Evolutionary conservation across 495 filamentous ascomycete species (phyloP).

Genomic region (Parathielavia appendiculata): DNA sequence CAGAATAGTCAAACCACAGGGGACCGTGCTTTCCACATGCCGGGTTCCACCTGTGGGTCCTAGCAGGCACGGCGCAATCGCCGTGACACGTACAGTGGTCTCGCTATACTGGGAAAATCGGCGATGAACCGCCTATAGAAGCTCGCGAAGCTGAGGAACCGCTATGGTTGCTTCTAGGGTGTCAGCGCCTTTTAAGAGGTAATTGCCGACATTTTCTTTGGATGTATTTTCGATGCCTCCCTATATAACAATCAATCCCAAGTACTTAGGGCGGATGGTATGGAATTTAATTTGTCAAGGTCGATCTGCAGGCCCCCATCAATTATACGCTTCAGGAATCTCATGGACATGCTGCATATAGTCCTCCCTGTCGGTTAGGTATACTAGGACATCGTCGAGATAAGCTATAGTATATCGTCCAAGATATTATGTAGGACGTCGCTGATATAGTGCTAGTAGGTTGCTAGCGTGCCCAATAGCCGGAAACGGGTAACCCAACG

Average conservation of each 20-base stretch:
- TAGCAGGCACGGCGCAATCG: too few relatives aligned
- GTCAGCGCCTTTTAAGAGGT: not conserved
- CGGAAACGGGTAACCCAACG: not conserved
- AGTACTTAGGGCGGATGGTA: not conserved
- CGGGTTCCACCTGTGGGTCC: too few relatives aligned
- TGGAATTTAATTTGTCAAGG: conserved; percentile 3
- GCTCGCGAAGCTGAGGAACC: conserved; percentile 12
- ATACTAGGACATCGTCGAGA: not conserved
- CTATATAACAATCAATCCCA: not conserved
- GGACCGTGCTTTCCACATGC: too few relatives aligned
- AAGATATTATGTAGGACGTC: not conserved
- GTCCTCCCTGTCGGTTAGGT: not conserved
- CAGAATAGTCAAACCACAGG: too few relatives aligned
- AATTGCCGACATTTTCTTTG: conserved; percentile 5
- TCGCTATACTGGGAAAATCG: not conserved
- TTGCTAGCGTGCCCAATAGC: not conserved
- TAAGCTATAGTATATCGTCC: not conserved
- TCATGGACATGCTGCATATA: not conserved
- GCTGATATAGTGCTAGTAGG: not conserved
- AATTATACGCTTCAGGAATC: not conserved
- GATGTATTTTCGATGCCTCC: conserved; percentile 7
- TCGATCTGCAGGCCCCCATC: conserved; percentile 1
- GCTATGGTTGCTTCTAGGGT: not conserved
- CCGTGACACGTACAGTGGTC: conserved; percentile 3
- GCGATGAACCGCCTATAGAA: conserved; percentile 18